Evolutionary conservation across 2,329 filamentous ascomycete genomes (phyloP), one percentile per base, ranked within the genome.

Genomic region (Cladophialophora psammophila): DNA sequence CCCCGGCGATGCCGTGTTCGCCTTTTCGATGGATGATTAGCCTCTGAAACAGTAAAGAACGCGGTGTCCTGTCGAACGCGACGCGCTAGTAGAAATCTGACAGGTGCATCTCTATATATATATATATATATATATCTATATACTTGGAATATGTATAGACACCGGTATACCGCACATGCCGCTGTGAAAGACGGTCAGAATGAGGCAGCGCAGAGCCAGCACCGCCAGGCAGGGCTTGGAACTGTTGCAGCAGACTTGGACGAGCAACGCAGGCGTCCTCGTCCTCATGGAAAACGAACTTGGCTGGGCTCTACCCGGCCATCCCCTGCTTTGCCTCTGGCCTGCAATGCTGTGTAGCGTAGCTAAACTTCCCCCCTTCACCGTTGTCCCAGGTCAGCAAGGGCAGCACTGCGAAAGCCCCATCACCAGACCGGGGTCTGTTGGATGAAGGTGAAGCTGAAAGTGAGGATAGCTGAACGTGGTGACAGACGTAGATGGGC

Each of bases 51-150:
- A 48, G 42, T 15, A 48, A 32, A 3, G 32, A 61, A 61, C 59
- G 45, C 59, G 58, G 42, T 60, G 12, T 54, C 36, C 36, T 35
- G 13, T 15, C 20, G 52, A 48, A 61, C 59, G 59, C 59, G 59
- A 61, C 59, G 48, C 59, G 59, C 59, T 61, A 61, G 59, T 20
- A 35, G 15, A 13, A 40, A 52, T 53, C 45, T 52, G 59, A 61
- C 32, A 61, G 34, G 32, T 60, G 48, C 45, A 18, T n/a, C n/a
- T n/a, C n/a, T 15, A 13, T 40, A 40, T 48, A 48, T 48, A 48
- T 48, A 48, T 48, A 48, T 20, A n/a, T 18, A 3, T 42, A 15
- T 42, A 42, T 6, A 3, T 5, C 5, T 42, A 12, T 50, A 26
- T 26, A 2, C 26, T 26, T 26, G 26, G 26, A 26, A 26, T 50